phyloP scores from a whole-genome alignment of 2,329 filamentous ascomycete genomes.

The Monosporascus sp. region DNA sequence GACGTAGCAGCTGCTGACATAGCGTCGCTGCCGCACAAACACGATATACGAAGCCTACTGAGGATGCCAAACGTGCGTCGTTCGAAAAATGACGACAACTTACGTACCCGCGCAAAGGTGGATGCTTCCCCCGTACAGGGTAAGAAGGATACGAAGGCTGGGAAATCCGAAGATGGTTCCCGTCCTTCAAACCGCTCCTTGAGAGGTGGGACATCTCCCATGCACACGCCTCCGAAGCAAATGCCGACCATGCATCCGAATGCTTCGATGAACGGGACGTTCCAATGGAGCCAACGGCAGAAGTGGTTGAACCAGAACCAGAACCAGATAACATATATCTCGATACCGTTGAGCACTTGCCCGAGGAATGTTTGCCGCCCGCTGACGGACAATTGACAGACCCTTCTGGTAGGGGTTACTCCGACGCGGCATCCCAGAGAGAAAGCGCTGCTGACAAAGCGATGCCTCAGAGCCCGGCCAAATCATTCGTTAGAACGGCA shows the following conservation, averaged over 20 bases:
- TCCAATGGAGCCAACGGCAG: not conserved
- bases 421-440: not conserved
- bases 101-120: not conserved
- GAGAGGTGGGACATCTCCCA: not conserved
- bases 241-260: not conserved
- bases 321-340: not conserved
- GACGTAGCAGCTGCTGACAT: too few species aligned
- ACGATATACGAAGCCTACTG: too few species aligned
- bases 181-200: not conserved
- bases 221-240: not conserved
- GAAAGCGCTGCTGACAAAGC: conserved; percentile 10
- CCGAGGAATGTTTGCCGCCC: not conserved
- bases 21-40: too few species aligned
- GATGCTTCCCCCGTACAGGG: not conserved
- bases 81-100: too few species aligned
- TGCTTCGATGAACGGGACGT: not conserved
- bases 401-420: not conserved
- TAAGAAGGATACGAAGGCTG: not conserved
- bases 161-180: not conserved
- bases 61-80: too few species aligned
- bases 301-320: not conserved
- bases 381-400: not conserved
- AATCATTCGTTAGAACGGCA: conserved; percentile 15
- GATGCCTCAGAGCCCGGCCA: conserved; percentile 15
- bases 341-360: not conserved